Evolutionary conservation across 306 rosid genomes (phyloP), one percentile per base, ranked within the genome.

Genomic region (Vigna hirtella): DNA sequence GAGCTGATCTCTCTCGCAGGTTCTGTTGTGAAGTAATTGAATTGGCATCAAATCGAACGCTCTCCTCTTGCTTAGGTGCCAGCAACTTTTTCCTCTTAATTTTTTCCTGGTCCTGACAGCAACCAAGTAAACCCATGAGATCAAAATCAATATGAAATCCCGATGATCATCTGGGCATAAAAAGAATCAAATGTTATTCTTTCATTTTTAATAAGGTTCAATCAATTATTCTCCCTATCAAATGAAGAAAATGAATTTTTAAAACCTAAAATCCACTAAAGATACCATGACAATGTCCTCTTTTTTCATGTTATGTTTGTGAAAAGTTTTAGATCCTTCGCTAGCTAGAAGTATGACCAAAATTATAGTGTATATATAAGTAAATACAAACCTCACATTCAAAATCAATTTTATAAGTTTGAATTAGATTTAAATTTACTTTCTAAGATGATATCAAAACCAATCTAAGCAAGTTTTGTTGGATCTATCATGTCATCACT

Each of bases 1-100:
- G 61, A 58, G 87, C 69, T 77, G 80, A 22, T 75, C 83, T 89
- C 84, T 93, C 98, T 45, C 90, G 86, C 13, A 14, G 28, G 43
- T 66, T 78, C 83, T 86, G 97, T 59, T 90, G 93, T 77, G 85
- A 89, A 63, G 82, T 28, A 77, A 64, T 66, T 69, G 93, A 73
- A 80, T 80, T 79, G 17, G 64, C 58, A 56, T 91, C 97, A 51
- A 72, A 85, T 79, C 74, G 86, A 83, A 85, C 82, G 0, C 79
- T 72, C 81, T 89, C 98, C 53, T 90, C 98, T 72, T 69, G 73
- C 91, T 67, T 86, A 30, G 91, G 74, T 71, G 76, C 80, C 88
- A 89, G 74, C 85, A 88, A 81, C 82, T 87, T 96, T 83, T 86
- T 93, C 91, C 91, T 91, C 89, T 77, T 93, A 2, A 96, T 68